A percentile compares a stretch with the other conserved stretches of the same genome.
Evolutionary conservation across 2,329 filamentous ascomycete species (phyloP).

Genomic region (Fusarium goolgardi): DNA sequence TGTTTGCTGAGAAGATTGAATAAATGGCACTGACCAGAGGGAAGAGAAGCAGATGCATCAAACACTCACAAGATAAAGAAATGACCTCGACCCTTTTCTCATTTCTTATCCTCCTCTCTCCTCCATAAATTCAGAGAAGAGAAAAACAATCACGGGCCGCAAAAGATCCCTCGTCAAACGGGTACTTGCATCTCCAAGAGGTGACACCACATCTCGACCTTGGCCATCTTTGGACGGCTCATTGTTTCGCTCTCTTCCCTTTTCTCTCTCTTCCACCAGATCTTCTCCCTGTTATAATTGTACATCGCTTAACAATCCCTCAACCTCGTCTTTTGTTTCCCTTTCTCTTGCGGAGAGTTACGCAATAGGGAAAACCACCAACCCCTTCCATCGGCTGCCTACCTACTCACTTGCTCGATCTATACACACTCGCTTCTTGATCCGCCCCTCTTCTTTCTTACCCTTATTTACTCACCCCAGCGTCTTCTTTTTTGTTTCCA

Average conservation of each 20-base stretch:
- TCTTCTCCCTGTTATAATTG: not conserved
- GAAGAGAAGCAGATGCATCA: not conserved
- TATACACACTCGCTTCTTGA: slow-evolving; percentile 1
- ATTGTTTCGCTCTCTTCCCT: slow-evolving; percentile 9
- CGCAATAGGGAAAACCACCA: slow-evolving; percentile 3
- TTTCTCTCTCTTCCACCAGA: not conserved
- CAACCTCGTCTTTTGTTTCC: slow-evolving; percentile 1
- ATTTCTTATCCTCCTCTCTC: not conserved
- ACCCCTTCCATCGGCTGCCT: not conserved
- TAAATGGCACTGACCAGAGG: not conserved
- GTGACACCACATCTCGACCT: slow-evolving; percentile 31
- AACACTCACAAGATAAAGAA: not conserved
- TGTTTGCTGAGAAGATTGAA: not conserved
- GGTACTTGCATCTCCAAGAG: slow-evolving; percentile 29
- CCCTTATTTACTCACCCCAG: not conserved
- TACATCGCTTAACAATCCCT: slow-evolving; percentile 1
- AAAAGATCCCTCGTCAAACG: slow-evolving; percentile 23
- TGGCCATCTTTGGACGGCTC: slow-evolving; percentile 27
- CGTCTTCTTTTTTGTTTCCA: not conserved
- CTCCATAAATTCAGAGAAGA: not conserved
- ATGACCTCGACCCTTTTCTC: not conserved
- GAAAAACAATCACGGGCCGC: not conserved
- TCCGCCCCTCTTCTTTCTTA: too few species aligned
- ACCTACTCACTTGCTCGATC: not conserved
- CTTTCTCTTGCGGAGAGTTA: slow-evolving; percentile 7